A percentile compares a stretch with the other conserved stretches of the same genome.
phyloP scores from a whole-genome alignment of 2,329 filamentous ascomycete genomes.

The Madurella fahalii region DNA sequence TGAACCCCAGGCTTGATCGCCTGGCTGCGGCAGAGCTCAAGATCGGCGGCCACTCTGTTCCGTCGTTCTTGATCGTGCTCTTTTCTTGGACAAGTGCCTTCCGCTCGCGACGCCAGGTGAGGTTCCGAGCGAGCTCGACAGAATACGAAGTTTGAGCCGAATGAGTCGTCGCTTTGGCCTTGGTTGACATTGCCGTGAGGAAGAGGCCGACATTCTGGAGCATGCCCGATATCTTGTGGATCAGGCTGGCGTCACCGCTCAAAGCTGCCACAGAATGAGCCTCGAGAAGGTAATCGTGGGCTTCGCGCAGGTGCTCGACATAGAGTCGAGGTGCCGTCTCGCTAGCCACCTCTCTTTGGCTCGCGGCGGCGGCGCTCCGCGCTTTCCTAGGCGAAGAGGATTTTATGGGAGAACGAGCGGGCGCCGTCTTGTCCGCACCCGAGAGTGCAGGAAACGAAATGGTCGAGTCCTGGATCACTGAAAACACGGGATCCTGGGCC shows the following conservation, averaged over 20 bases:
- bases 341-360: conserved; percentile 13
- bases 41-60: conserved; percentile 35
- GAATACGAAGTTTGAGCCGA: conserved; percentile 59
- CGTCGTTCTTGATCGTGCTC: conserved; percentile 35
- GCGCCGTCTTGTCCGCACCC: conserved; percentile 37
- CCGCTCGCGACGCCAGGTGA: conserved; percentile 63
- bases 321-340: conserved; percentile 42
- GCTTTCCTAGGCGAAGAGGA: conserved; percentile 34
- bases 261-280: conserved; percentile 56
- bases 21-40: conserved; percentile 30
- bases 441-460: conserved; percentile 75
- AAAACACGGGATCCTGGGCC: conserved; percentile 77
- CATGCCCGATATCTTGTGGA: conserved; percentile 60
- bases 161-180: conserved; percentile 43
- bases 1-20: conserved; percentile 43
- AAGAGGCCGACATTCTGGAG: conserved; percentile 63
- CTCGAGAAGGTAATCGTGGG: conserved; percentile 61
- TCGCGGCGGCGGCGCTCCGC: conserved; percentile 24
- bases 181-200: conserved; percentile 56
- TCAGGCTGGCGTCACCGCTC: conserved; percentile 52
- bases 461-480: conserved; percentile 86
- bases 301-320: conserved; percentile 57
- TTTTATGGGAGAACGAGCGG: conserved; percentile 35
- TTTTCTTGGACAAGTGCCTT: conserved; percentile 50
- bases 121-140: conserved; percentile 65